Base-by-base conservation (phyloP, 208 protist species). In the Leishmania aethiopica region DNA sequence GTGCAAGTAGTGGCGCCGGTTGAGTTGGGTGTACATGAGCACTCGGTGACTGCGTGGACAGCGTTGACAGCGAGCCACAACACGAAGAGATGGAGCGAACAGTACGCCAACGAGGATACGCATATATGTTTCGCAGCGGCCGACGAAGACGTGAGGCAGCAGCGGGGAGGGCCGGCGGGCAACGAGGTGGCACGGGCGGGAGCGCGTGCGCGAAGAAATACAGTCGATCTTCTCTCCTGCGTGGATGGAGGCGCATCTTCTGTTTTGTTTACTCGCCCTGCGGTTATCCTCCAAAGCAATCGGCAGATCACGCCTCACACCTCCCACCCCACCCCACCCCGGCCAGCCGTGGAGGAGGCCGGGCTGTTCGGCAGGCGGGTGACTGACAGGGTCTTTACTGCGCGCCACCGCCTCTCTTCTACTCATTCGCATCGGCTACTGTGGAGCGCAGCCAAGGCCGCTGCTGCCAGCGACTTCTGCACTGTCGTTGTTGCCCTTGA, bases 401-500 rank as follows among this genome's bases (percentile, higher is more conserved):
- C 47, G 17, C 25, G 13, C 13, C 22, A 28, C 15, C 13, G 45
- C 42, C 25, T 19, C 11, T 15, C n/a, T 35, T 19, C 11, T 32
- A n/a, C 8, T 45, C 45, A 47, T 35, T 32, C 22, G 40, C 35
- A 35, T 59, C 55, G 10, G 6, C 64, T 81, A 85, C 77, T 81
- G 82, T 13, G 62, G 60, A 37, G 37, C 51, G 62, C 82, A 85
- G 77, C 77, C 35, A 40, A 37, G 66, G 7, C 37, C 77, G 6
- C 59, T 47, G 7, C 79, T 67, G 35, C 70, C 79, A 17, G 84
- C 77, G 6, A 88, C 85, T 25, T 55, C 59, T 22, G 42, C 66
- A 45, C 82, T 83, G 71, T 81, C 75, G 49, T 72, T 42, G 11
- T 25, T 80, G 35, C 75, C 53, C 13, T 75, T 82, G 40, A 71